Conservation (phyloP, 441 rosid genomes). For the Rhodomyrtus psidioides region DNA sequence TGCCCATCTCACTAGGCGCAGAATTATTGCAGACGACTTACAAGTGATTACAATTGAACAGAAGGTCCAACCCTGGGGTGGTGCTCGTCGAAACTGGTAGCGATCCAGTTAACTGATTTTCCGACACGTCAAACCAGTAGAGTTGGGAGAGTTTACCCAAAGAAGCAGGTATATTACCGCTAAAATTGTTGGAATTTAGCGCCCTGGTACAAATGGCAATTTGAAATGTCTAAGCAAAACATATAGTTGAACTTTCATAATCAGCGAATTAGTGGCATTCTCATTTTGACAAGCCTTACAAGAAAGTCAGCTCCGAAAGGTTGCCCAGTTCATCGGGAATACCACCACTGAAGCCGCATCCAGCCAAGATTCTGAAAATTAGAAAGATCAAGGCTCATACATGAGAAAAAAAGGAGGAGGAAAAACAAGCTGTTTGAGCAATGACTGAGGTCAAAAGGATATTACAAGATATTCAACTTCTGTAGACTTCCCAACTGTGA, state of each 20-base stretch:
- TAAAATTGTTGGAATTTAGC: slow-evolving; percentile 80
- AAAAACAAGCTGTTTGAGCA: neutral
- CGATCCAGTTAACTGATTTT: slow-evolving; percentile 70
- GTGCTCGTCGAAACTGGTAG: slow-evolving; percentile 59
- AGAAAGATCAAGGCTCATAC: neutral
- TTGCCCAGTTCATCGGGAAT: slow-evolving; percentile 77
- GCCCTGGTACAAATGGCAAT: slow-evolving; percentile 45
- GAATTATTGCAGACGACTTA: slow-evolving; percentile 27
- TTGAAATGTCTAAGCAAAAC: neutral
- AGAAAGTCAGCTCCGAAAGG: slow-evolving; percentile 71
- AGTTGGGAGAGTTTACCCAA: slow-evolving; percentile 76
- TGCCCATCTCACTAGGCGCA: neutral
- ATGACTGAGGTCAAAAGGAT: neutral
- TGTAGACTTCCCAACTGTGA: slow-evolving; percentile 66
- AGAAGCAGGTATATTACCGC: slow-evolving; percentile 64
- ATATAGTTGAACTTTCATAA: neutral
- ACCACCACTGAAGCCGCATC: slow-evolving; percentile 72
- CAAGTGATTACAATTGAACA: slow-evolving; percentile 78
- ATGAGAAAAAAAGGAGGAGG: neutral
- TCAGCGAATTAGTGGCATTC: neutral
- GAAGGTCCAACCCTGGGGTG: slow-evolving; percentile 75
- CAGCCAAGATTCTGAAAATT: slow-evolving; percentile 65
- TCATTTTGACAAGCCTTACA: slow-evolving; percentile 40
- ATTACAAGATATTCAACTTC: slow-evolving; percentile 75
- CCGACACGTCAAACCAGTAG: slow-evolving; percentile 87